A percentile compares a stretch with the other conserved stretches of the same genome.
These are phyloP conservation scores for Vitis cinerea DNA, from an alignment of 164 flowering plant species.

Conservation along the genomic window DNA sequence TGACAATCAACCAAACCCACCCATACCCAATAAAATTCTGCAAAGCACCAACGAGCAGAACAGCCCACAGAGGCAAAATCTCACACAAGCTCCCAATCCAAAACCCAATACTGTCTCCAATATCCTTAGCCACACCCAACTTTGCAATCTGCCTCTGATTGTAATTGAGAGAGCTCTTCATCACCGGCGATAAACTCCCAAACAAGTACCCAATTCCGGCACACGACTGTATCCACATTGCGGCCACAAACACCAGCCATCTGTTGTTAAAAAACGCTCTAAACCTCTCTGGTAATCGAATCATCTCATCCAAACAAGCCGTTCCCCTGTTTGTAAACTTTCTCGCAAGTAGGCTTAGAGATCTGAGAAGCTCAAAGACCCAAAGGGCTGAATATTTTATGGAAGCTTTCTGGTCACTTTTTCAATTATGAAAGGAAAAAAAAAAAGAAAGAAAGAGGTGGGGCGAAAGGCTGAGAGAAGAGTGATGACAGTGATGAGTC, in stretches of 20 bases:
- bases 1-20: slow-evolving; percentile 87
- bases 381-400: no score
- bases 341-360: background rate
- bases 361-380: no score
- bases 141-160: slow-evolving; percentile 83
- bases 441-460: no score
- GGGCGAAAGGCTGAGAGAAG: no score
- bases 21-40: slow-evolving; percentile 94
- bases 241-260: slow-evolving; percentile 97
- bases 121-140: slow-evolving; percentile 90
- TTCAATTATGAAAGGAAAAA: no score
- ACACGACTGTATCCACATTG: slow-evolving; percentile 93
- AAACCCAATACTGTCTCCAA: slow-evolving; percentile 97
- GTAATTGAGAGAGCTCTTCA: slow-evolving; percentile 72
- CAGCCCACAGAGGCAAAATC: slow-evolving; percentile 85
- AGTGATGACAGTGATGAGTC: no score
- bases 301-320: slow-evolving; percentile 12
- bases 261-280: slow-evolving; percentile 55
- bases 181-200: slow-evolving; percentile 90
- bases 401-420: no score
- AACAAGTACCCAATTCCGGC: slow-evolving; percentile 92
- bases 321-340: background rate
- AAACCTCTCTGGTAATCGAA: slow-evolving; percentile 31
- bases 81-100: slow-evolving; percentile 79
- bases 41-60: slow-evolving; percentile 72